Percentiles rank a stretch among this genome's conserved stretches.
Evolutionary conservation across 805 yeast species (phyloP).

Genomic region (Wickerhamiella brachini): DNA sequence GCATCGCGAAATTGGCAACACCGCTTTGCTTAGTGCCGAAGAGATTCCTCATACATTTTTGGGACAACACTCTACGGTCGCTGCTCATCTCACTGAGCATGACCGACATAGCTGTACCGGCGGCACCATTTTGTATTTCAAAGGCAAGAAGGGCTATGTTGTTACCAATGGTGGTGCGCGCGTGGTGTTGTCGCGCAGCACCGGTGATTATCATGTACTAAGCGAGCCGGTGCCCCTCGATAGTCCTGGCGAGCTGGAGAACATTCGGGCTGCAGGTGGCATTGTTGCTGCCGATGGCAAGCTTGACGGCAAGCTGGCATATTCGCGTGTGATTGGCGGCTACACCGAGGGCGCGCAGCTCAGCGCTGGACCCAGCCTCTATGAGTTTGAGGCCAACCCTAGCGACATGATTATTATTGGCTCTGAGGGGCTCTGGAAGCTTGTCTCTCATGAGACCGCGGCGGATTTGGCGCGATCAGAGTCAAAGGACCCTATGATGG

Average conservation of each 20-base stretch:
- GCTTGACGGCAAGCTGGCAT: constrained; percentile 59
- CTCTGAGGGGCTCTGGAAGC: constrained; percentile 74
- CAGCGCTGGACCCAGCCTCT: constrained; percentile 57
- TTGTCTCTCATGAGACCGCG: constrained; percentile 66
- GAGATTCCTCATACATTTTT: constrained; percentile 27
- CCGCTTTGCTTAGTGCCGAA: constrained; percentile 19
- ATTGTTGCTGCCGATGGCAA: constrained; percentile 74
- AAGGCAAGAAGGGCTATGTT: constrained; percentile 53
- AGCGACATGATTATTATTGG: constrained; percentile 81
- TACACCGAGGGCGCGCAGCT: constrained; percentile 76
- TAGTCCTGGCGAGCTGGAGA: constrained; percentile 49
- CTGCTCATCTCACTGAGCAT: constrained; percentile 41
- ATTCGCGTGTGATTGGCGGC: constrained; percentile 88
- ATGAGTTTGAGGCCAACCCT: constrained; percentile 44
- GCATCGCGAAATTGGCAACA: constrained; percentile 66
- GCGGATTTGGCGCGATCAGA: constrained; percentile 81
- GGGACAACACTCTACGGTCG: constrained; percentile 39
- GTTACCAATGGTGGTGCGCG: constrained; percentile 89
- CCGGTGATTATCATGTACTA: constrained; percentile 64
- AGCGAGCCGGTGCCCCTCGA: constrained; percentile 72
- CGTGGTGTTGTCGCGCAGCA: constrained; percentile 62
- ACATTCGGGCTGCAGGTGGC: constrained; percentile 87
- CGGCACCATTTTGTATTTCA: constrained; percentile 66
- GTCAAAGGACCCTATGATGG: constrained; percentile 63
- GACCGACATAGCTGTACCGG: constrained; percentile 77